Percentiles rank a stretch among this genome's conserved stretches.
Conservation (phyloP, 192 early-diverging fungal genomes). For the Backusella mclennaniae region DNA sequence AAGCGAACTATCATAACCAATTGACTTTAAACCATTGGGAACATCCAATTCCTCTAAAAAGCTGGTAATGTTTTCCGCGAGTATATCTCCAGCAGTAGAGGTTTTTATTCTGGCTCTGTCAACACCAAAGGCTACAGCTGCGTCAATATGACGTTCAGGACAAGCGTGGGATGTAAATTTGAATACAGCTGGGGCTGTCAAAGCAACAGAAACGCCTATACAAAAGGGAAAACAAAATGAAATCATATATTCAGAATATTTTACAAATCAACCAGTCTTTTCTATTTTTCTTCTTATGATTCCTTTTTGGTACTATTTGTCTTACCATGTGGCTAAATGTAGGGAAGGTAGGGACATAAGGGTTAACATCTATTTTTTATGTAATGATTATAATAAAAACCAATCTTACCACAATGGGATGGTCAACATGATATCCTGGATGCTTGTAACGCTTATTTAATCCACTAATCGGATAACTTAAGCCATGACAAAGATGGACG, state of each 20-base stretch:
- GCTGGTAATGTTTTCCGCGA: slow-evolving; percentile 73
- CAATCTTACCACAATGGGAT: slow-evolving; percentile 61
- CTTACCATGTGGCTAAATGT: slow-evolving; percentile 6
- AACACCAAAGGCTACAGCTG: slow-evolving; percentile 74
- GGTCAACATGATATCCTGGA: slow-evolving; percentile 73
- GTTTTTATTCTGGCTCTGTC: slow-evolving; percentile 60
- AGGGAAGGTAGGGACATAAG: background rate
- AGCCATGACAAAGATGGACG: slow-evolving; percentile 83
- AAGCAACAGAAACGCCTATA: slow-evolving; percentile 77
- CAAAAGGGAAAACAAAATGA: background rate
- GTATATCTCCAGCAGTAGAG: slow-evolving; percentile 69
- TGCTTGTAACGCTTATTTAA: slow-evolving; percentile 82
- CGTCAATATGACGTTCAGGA: slow-evolving; percentile 86
- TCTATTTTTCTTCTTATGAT: background rate
- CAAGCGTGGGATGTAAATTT: slow-evolving; percentile 77
- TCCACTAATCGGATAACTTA: slow-evolving; percentile 85
- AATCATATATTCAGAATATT: background rate
- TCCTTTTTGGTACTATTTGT: background rate
- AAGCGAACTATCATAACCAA: slow-evolving; percentile 72
- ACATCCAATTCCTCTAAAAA: slow-evolving; percentile 78
- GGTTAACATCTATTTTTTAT: background rate
- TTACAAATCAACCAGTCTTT: background rate
- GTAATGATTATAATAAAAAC: background rate
- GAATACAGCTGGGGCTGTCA: slow-evolving; percentile 89
- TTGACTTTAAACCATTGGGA: slow-evolving; percentile 74